Evolutionary conservation across 306 rosid species (phyloP).

Genomic region (Quercus ilex): DNA sequence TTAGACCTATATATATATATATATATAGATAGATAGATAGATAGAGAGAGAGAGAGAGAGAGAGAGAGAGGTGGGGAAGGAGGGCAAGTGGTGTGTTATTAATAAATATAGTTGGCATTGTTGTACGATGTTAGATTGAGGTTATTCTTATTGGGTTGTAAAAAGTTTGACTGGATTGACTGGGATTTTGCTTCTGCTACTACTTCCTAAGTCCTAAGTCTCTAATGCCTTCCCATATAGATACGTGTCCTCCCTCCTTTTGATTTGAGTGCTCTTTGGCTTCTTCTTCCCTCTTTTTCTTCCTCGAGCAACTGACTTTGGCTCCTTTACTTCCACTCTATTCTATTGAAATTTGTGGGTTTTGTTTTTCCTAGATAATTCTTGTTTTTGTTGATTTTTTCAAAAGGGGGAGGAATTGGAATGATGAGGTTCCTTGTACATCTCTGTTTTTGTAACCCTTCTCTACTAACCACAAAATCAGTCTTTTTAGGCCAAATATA

Average conservation of each 20-base stretch:
- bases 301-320: conserved; percentile 96
- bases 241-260: conserved; percentile 23
- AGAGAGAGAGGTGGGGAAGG: not conserved
- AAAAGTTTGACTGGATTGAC: conserved; percentile 57
- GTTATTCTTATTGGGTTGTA: conserved; percentile 30
- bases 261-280: conserved; percentile 68
- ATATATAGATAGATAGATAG: no score
- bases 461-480: conserved; percentile 52
- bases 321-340: conserved; percentile 47
- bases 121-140: conserved; percentile 26
- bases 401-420: conserved; percentile 44
- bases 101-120: conserved; percentile 8
- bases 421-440: conserved; percentile 73
- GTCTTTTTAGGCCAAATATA: conserved; percentile 68
- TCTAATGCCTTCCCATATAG: not conserved
- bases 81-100: conserved; percentile 32
- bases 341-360: conserved; percentile 69
- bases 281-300: conserved; percentile 55
- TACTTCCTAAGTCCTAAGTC: no score
- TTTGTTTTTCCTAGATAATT: conserved; percentile 58
- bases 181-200: conserved; percentile 16
- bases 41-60: conserved; percentile 13
- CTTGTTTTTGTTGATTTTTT: conserved; percentile 39
- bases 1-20: not conserved
- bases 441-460: conserved; percentile 38